Evolutionary conservation across 1,284 basidiomycete genomes (phyloP).

Genomic region (Bondarzewia mesenterica): DNA sequence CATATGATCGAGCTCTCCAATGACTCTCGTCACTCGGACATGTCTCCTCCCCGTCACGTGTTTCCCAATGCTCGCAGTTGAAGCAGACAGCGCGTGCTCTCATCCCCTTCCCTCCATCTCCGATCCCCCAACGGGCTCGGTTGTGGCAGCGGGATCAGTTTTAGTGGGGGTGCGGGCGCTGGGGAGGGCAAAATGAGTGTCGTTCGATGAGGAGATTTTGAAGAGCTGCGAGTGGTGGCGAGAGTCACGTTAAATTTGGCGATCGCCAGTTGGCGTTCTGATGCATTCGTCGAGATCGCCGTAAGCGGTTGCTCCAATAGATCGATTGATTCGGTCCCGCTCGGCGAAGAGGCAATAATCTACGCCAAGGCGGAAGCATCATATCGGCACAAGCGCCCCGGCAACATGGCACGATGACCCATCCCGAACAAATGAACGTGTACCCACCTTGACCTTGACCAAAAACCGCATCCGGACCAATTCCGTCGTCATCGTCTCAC

Average conservation of each 20-base stretch:
- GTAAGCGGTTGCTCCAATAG: constrained; percentile 59
- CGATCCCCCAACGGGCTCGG: neutral
- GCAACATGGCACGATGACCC: neutral
- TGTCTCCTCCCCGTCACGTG: neutral
- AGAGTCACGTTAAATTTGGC: constrained; percentile 37
- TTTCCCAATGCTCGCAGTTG: neutral
- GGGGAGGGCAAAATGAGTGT: neutral
- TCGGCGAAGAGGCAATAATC: constrained; percentile 50
- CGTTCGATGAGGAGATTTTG: constrained; percentile 3
- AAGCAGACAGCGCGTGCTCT: no score
- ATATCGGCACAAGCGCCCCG: neutral
- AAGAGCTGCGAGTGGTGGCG: neutral
- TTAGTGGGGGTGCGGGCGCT: neutral
- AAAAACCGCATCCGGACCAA: constrained; percentile 64
- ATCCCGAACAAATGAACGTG: neutral
- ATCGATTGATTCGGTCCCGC: constrained; percentile 53
- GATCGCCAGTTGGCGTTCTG: constrained; percentile 58
- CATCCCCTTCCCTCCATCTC: neutral
- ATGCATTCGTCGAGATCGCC: constrained; percentile 58
- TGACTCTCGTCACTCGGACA: constrained; percentile 44
- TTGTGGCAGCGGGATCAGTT: neutral
- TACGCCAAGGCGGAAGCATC: no score
- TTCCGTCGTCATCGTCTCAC: constrained; percentile 63
- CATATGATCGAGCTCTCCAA: constrained; percentile 78
- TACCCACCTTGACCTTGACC: constrained; percentile 58